Evolutionary conservation across 129 eudicot genomes (phyloP), one percentile per base, ranked within the genome.

Genomic region (Tagetes erecta): DNA sequence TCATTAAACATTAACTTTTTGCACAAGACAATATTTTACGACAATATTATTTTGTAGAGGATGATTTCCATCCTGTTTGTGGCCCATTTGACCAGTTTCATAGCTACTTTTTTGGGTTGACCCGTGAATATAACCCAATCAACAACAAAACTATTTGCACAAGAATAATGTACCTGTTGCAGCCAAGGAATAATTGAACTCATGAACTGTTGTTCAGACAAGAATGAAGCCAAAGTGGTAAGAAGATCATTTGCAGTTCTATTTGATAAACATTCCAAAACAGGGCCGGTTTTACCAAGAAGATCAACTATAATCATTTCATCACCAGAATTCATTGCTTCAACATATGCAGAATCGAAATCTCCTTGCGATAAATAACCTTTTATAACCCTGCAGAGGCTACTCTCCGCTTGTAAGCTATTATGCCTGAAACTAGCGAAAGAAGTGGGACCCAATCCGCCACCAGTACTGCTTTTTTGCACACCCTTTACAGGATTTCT

Each of bases 251-350:
- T 80, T 9, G 84, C 88, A 5, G 90, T 89, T 74, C 84, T 87
- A 36, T 82, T 77, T 2, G 96, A 87, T 67, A 92, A 80, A 70
- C 78, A 81, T 78, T 89, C 96, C 79, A 92, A 77, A 68, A 84
- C 95, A 44, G 98, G 98, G 6, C 98, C 98, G 4, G 98, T 92
- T 81, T 79, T 90, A 71, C 86, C 95, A 73, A 92, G 84, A 84
- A 92, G 96, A 45, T 92, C 96, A 79, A 89, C 80, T 45, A 92
- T 68, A 46, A 89, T 75, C 75, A 78, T 67, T 70, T 92, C 96
- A 70, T 87, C 84, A 64, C 90, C 86, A 36, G 86, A 87, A 75
- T 67, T 74, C 58, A 92, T 66, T 46, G 98, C 98, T 87, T 92
- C 96, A 58, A 69, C 77, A 72, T 87, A 92, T 52, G 98, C 96